Evolutionary conservation across 2,329 filamentous ascomycete species (phyloP).

Genomic region (Orbilia brochopaga): DNA sequence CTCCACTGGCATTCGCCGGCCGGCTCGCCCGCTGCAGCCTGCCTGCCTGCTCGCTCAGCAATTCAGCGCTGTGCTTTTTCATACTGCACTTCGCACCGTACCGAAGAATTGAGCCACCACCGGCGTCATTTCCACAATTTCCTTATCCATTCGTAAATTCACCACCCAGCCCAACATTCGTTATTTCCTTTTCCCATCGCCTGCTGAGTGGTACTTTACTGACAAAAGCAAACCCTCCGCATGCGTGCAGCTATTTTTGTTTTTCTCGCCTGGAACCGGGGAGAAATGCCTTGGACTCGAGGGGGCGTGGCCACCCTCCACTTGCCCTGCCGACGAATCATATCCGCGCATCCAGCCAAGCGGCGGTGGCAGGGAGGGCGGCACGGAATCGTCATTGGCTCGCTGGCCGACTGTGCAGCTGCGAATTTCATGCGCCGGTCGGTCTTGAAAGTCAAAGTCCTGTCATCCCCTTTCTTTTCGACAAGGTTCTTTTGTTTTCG

Average conservation of each 20-base stretch:
- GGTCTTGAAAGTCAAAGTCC: background rate
- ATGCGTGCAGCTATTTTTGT: slow-evolving; percentile 41
- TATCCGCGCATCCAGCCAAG: slow-evolving; percentile 2
- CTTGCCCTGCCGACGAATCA: slow-evolving; percentile 16
- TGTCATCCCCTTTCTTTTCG: background rate
- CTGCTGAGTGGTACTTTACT: slow-evolving; percentile 4
- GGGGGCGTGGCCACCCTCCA: slow-evolving; percentile 10
- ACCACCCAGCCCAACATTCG: background rate
- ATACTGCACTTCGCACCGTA: no score
- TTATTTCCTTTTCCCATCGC: background rate
- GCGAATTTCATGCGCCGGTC: slow-evolving; percentile 8
- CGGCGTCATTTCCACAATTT: slow-evolving; percentile 31
- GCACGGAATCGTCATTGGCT: slow-evolving; percentile 39
- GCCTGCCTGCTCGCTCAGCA: background rate
- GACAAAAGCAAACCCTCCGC: slow-evolving; percentile 26
- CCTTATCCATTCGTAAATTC: background rate
- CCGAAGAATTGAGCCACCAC: background rate
- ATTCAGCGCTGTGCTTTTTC: no score
- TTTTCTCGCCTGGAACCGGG: slow-evolving; percentile 50
- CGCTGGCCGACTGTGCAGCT: slow-evolving; percentile 31
- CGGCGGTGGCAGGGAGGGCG: slow-evolving; percentile 26
- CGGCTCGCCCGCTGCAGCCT: no score
- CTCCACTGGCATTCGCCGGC: no score
- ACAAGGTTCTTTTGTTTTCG: background rate
- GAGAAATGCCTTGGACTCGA: slow-evolving; percentile 34